Percentiles rank a stretch among this genome's conserved stretches.
phyloP scores from a whole-genome alignment of 2,329 filamentous ascomycete species.

The Pezicula rhizophila region DNA sequence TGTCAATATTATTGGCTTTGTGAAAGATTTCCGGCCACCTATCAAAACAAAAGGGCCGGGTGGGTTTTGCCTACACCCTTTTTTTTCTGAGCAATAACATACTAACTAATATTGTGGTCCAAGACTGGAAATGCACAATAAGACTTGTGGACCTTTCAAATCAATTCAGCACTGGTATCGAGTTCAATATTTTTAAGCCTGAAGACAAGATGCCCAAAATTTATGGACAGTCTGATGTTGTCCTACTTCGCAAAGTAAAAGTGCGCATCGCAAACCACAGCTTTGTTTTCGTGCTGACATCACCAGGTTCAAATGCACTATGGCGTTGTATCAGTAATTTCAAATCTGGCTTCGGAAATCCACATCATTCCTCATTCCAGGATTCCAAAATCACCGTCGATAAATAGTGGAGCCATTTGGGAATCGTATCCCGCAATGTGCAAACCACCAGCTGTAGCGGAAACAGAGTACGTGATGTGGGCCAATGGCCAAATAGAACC shows the following conservation, averaged over 20 bases:
- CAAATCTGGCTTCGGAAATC: constrained; percentile 36
- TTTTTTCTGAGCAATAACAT: not conserved
- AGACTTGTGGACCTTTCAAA: constrained; percentile 54
- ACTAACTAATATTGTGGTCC: not conserved
- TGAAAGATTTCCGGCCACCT: constrained; percentile 57
- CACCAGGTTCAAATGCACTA: constrained; percentile 35
- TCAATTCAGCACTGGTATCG: constrained; percentile 32
- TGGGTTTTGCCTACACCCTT: constrained; percentile 20
- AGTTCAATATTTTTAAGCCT: constrained; percentile 55
- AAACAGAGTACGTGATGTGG: constrained; percentile 38
- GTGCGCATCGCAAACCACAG: constrained; percentile 13
- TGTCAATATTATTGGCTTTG: constrained; percentile 63
- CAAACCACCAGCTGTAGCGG: constrained; percentile 9
- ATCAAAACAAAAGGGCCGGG: constrained; percentile 46
- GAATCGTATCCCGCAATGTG: constrained; percentile 7
- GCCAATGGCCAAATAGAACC: constrained; percentile 42
- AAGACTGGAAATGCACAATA: constrained; percentile 57
- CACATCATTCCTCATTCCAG: constrained; percentile 35
- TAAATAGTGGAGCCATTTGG: constrained; percentile 8
- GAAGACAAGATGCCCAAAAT: constrained; percentile 42
- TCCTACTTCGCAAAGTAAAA: constrained; percentile 53
- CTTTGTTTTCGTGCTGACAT: constrained; percentile 10
- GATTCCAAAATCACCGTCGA: constrained; percentile 28
- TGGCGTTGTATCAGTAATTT: constrained; percentile 36
- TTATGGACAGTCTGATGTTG: constrained; percentile 51